These are phyloP conservation scores for Dactylellina sp. DNA, from an alignment of 2,329 filamentous ascomycete species.

Conservation along the genomic window DNA sequence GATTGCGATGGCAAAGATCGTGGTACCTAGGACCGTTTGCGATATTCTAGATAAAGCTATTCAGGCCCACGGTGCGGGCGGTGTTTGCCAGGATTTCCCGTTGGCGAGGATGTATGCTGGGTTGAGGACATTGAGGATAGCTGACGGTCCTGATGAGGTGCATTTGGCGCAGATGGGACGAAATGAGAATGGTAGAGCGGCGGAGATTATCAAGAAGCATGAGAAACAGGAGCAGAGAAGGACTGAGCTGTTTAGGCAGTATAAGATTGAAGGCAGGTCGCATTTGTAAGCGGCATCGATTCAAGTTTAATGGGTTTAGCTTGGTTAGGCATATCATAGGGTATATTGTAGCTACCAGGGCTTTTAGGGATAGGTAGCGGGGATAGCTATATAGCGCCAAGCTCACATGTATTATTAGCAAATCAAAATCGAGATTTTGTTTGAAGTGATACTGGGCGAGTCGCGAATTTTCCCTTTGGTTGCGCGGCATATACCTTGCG, in stretches of 20 bases:
- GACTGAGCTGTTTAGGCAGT: conserved; percentile 74
- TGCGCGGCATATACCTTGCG: too few relatives aligned
- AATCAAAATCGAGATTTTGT: too few relatives aligned
- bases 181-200: conserved; percentile 80
- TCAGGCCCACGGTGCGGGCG: conserved; percentile 89
- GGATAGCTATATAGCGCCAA: too few relatives aligned
- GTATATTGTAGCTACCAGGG: too few relatives aligned
- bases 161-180: conserved; percentile 83
- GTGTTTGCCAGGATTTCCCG: conserved; percentile 93
- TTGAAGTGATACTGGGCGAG: too few relatives aligned
- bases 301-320: not conserved
- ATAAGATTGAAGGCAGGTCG: conserved; percentile 63
- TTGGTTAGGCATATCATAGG: not conserved
- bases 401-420: too few relatives aligned
- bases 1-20: conserved; percentile 94
- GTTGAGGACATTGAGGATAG: conserved; percentile 84
- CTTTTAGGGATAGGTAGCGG: too few relatives aligned
- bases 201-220: conserved; percentile 72
- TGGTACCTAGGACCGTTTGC: conserved; percentile 83
- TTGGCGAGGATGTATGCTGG: conserved; percentile 84
- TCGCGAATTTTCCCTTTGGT: too few relatives aligned
- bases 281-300: conserved; percentile 60
- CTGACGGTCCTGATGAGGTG: conserved; percentile 96
- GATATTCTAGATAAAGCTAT: conserved; percentile 93
- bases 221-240: conserved; percentile 74